Base-by-base conservation (phyloP, 768 basidiomycete species). In the Hericium coralloides region DNA sequence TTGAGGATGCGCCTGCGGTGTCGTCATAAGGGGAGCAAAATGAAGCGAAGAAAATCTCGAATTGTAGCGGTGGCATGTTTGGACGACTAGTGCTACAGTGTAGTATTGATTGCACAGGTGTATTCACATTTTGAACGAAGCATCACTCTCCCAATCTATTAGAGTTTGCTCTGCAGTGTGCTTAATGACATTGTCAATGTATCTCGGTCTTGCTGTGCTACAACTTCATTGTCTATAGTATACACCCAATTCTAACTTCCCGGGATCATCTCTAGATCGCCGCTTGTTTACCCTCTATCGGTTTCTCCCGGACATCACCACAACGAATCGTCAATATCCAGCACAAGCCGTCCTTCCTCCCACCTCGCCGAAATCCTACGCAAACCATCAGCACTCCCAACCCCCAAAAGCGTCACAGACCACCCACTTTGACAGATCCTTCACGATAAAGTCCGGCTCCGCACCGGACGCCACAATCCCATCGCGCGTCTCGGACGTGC, bases 401-500 rank as follows among this genome's bases (percentile, higher is more conserved):
- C n/a, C 41, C 55, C 31, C 49, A 53, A 50, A 15, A 20, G 7
- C 38, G 17, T 9, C 39, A 9, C 26, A 39, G 9, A 23, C 5
- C 20, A 69, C 82, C 49, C 57, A 90, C 89, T 73, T 75, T 17
- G 82, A 79, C 47, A 95, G 72, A 68, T 92, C 83, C 15, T 75
- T 68, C 14, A 90, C 83, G 48, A 92, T 79, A 65, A 77, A 87
- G 64, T 89, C 81, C 2, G 85, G 79, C 20, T 74, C 67, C 52
- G 83, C 77, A 12, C 76, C 80, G 41, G 79, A 74, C 52, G 74
- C 72, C 15, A 78, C 58, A 51, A 93, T 74, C 37, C 68, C 67
- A 43, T 80, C 77, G 17, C 81, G 73, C 23, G 78, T 65, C 55
- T 92, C 88, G 5, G 87, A 88, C 36, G 94, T 95, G 66, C 88